Evolutionary conservation across 805 yeast genomes (phyloP), one percentile per base, ranked within the genome.

Genomic region (Barnettozyma botsteinii): DNA sequence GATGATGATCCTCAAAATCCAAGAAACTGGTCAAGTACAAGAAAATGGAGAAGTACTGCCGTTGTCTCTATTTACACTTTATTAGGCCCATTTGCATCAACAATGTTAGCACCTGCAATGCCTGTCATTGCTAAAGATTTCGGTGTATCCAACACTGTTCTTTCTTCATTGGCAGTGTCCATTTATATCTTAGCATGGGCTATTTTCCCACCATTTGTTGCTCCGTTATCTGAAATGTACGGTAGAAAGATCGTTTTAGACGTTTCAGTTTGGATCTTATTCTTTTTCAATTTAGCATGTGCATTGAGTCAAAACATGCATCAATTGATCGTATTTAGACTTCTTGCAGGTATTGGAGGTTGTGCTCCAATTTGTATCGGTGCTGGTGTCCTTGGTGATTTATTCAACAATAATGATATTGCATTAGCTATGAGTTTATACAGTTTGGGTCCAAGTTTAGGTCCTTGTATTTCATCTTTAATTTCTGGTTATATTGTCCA

Each of bases 341-440:
- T 80, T 37, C 53, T 81, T 2, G 81, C 83, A 2, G 88, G 88
- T 3, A 56, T 73, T n/a, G 76, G 79, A 37, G 85, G 83, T 7
- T 72, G 81, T 38, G 79, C 84, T 0, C 81, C 87, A 2, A 61
- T 81, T 27, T 76, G 79, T 33, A 79, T 79, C 8, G 85, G 85
- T 19, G 84, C 85, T 1, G 87, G 86, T 17, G 72, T 77, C 7
- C 60, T 81, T 31, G 77, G 83, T 15, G 88, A 81, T 52, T 52
- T 81, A 45, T 81, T 69, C 52, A 65, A 65, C 37, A 74, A 72
- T 43, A 55, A 64, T 34, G 66, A 72, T 25, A 66, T 86, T 37
- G 75, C 73, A 37, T 54, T 63, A 27, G 82, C 83, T 1, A 62
- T 79, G 65, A 75, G 81, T 2, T 59, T 74, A 8, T 79, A 72